Evolutionary conservation across 2,329 filamentous ascomycete species (phyloP), one percentile per base, ranked within the genome.

Genomic region (Ceratocystis papillata): DNA sequence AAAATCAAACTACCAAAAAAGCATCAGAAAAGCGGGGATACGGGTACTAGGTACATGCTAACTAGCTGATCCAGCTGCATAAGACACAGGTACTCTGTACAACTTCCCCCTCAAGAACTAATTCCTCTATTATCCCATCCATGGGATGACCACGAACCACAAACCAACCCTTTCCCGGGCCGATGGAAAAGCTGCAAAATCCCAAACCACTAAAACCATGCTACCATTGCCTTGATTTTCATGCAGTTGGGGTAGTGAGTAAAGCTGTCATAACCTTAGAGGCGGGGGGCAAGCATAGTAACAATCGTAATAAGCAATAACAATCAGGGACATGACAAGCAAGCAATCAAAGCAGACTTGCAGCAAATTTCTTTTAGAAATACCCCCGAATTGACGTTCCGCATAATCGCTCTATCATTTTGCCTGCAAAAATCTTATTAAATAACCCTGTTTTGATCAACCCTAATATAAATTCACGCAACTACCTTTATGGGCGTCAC

Each of bases 31-130:
- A 57, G 53, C 53, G 53, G 53, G 53, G 53, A 22, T 17, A 3
- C 10, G 1, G 7, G 53, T 57, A 57, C 10, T 25, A 8, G 53
- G 53, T 57, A 57, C 53, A 12, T 28, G 28, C 5, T 17, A 17
- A 30, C 25, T 28, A 15, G 17, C n/a, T n/a, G 22, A 17, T 3
- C 28, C 25, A 4, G 17, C 10, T 17, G n/a, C 22, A 3, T 1
- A 33, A 57, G 53, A 10, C 53, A 30, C 53, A 57, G 28, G 53
- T 57, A 57, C 53, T 17, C 53, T 57, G 53, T 57, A 57, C 53
- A 50, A 50, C 22, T 53, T 25, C 48, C n/a, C 48, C n/a, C 48
- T 17, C 10, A 57, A 28, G 28, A 33, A 33, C 12, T 25, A 5
- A 28, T 15, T 55, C 5, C 22, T 17, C 48, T 25, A 53, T 53